Conservation (phyloP, 352 stramenopile genomes). For the Thalassiosira exigua region DNA sequence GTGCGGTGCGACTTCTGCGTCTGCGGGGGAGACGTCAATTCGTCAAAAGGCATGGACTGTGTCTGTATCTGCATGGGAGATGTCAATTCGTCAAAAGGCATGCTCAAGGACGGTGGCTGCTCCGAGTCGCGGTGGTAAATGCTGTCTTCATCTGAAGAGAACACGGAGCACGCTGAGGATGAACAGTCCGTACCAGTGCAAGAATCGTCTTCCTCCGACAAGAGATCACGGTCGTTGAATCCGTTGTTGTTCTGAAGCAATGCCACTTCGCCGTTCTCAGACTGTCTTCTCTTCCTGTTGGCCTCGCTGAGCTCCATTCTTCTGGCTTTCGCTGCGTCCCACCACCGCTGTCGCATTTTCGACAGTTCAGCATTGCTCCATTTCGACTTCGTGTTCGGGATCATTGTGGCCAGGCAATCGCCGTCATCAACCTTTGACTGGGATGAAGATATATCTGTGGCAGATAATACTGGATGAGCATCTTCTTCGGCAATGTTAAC, state of each 20-base stretch:
- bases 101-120: constrained; percentile 39
- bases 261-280: background rate
- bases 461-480: no score
- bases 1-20: background rate
- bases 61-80: background rate
- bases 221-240: background rate
- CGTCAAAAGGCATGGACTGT: background rate
- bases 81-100: constrained; percentile 47
- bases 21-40: background rate
- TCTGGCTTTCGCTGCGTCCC: constrained; percentile 35
- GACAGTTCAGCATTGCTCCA: constrained; percentile 44
- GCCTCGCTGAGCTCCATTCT: constrained; percentile 6
- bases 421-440: no score
- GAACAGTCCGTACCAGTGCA: constrained; percentile 1
- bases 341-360: constrained; percentile 53
- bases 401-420: no score
- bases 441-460: no score
- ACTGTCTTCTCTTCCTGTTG: background rate
- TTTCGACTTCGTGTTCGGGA: constrained; percentile 41
- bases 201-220: constrained; percentile 6
- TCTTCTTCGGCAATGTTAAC: no score
- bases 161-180: constrained; percentile 5
- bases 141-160: constrained; percentile 1
- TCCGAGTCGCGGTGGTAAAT: background rate
- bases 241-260: background rate